Evolutionary conservation across 1,284 basidiomycete genomes (phyloP).

Genomic region (Pseudozyma thailandica): DNA sequence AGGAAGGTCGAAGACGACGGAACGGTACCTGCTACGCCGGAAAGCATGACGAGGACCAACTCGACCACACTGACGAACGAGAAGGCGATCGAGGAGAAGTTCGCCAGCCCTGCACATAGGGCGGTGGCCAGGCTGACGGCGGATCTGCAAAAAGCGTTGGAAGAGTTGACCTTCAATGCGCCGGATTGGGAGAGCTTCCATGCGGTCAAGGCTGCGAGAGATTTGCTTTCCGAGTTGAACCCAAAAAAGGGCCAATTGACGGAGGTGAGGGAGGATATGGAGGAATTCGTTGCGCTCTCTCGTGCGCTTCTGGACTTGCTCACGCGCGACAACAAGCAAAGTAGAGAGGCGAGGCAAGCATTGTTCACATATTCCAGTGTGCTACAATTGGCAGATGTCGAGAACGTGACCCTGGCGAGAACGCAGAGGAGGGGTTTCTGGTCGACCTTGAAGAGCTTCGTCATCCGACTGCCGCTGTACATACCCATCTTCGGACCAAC

Average conservation of each 20-base stretch:
- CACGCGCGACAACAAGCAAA: constrained; percentile 12
- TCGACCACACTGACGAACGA: neutral
- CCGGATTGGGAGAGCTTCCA: constrained; percentile 91
- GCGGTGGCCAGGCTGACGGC: constrained; percentile 89
- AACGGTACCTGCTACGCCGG: constrained; percentile 41
- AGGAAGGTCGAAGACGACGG: constrained; percentile 13
- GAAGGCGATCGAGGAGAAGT: constrained; percentile 4
- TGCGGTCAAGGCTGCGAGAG: constrained; percentile 85
- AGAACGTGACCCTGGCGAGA: constrained; percentile 16
- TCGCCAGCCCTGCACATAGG: constrained; percentile 71
- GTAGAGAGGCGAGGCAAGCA: constrained; percentile 6
- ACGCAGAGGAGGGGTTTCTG: neutral
- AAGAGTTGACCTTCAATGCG: constrained; percentile 85
- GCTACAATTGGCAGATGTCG: constrained; percentile 20
- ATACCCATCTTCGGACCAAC: constrained; percentile 25
- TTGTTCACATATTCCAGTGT: constrained; percentile 33
- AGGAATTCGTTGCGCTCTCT: constrained; percentile 28
- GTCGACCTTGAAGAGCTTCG: constrained; percentile 9
- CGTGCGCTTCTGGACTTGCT: constrained; percentile 18
- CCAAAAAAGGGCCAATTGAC: neutral
- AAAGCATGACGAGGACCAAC: constrained; percentile 31
- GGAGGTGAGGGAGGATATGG: constrained; percentile 13
- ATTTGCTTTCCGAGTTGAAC: constrained; percentile 77
- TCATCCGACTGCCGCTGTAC: constrained; percentile 28
- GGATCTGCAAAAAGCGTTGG: constrained; percentile 77